Evolutionary conservation across 129 eudicot genomes (phyloP), one percentile per base, ranked within the genome.

Genomic region (Silybum marianum): DNA sequence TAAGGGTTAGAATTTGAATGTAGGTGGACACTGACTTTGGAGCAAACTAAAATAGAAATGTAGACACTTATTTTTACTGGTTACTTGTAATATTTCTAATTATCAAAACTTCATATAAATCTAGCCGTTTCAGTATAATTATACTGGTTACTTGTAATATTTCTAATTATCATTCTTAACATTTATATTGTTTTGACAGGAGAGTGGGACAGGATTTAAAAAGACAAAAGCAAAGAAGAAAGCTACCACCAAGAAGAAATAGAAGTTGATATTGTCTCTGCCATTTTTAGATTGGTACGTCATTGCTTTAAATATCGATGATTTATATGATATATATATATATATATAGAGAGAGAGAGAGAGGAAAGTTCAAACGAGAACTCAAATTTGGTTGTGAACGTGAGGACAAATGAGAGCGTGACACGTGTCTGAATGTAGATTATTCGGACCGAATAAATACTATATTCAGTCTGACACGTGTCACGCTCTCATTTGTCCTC

Each of bases 171-270:
- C 69, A 28, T 38, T 28, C 21, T 72, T 11, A 65, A 60, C 32
- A 11, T 54, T 30, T 36, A 28, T 77, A 34, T 66, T 60, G 12
- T 26, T 38, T 3, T 77, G 60, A 78, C 89, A 89, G 95, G 93
- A 87, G 36, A 93, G 84, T 82, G 91, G 92, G 78, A 80, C 42
- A 18, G 84, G 89, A 18, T 88, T 67, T 73, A 86, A 86, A 82
- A 85, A 42, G 54, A 48, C 82, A 34, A 87, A 78, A 65, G 39
- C 38, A 23, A 87, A 85, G 90, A 87, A 85, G 91, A 87, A 81
- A 81, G 34, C 83, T 70, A 71, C 78, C 30, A 42, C 72, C 36
- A 91, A 85, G 89, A 91, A 81, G 76, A 91, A 83, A 81, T 81
- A 76, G 74, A 39, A 23, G 46, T 42, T 19, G 60, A 25, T 71